Percentiles rank a stretch among this genome's conserved stretches.
phyloP scores from a whole-genome alignment of 2,329 filamentous ascomycete genomes.

The Paracorniculantispora psalliotae region DNA sequence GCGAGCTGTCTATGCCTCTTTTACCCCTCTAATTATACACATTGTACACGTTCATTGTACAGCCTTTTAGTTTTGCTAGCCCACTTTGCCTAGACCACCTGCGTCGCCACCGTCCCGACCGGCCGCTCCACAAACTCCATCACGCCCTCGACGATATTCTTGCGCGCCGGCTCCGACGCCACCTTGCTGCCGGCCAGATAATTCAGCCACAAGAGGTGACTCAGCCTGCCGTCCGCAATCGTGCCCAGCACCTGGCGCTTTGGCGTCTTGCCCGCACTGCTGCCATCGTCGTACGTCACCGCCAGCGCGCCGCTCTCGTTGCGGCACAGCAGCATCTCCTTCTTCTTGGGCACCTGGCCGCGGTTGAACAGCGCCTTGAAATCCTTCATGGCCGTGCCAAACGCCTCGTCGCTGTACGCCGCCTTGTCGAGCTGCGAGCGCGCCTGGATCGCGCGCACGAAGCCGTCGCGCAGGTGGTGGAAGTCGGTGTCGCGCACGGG shows the following conservation, averaged over 20 bases:
- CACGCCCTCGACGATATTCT: slow-evolving; percentile 80
- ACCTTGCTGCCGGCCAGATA: slow-evolving; percentile 85
- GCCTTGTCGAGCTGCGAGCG: slow-evolving; percentile 56
- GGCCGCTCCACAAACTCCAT: slow-evolving; percentile 85
- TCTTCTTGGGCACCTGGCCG: slow-evolving; percentile 73
- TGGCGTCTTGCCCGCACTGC: slow-evolving; percentile 39
- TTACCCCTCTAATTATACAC: slow-evolving; percentile 2
- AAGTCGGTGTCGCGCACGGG: slow-evolving; percentile 95
- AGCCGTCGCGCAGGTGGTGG: slow-evolving; percentile 84
- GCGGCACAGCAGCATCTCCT: slow-evolving; percentile 69
- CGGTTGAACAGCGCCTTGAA: slow-evolving; percentile 82
- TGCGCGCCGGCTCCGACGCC: slow-evolving; percentile 74
- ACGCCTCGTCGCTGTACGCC: slow-evolving; percentile 63
- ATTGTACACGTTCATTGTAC: background rate
- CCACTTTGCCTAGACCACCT: slow-evolving; percentile 55
- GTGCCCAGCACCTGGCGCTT: slow-evolving; percentile 58
- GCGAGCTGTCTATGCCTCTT: background rate
- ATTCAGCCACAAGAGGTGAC: slow-evolving; percentile 79
- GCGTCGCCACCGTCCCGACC: slow-evolving; percentile 77
- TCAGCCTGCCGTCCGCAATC: slow-evolving; percentile 74
- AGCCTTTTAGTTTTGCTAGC: no score
- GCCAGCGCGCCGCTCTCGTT: slow-evolving; percentile 61
- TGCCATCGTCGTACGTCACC: slow-evolving; percentile 58
- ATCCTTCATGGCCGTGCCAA: slow-evolving; percentile 67
- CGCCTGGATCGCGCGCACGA: slow-evolving; percentile 77